A percentile compares a stretch with the other conserved stretches of the same genome.
phyloP scores from a whole-genome alignment of 1,284 basidiomycete species.

The Trichosporon asahii region DNA sequence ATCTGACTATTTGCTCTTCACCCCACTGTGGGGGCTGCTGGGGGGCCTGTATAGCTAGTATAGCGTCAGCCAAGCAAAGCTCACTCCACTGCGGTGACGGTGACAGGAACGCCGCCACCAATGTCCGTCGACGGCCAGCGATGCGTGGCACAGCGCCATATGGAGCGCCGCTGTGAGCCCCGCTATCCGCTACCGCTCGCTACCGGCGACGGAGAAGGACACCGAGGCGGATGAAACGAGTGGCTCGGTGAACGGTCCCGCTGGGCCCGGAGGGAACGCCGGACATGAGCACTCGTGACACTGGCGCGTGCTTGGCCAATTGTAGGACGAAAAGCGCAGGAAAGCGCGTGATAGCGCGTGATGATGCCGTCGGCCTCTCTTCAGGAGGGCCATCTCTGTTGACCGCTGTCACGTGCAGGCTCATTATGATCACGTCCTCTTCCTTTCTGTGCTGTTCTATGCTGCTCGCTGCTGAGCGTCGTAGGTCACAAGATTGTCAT shows the following conservation, averaged over 20 bases:
- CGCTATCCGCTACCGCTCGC: neutral
- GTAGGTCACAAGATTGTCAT: neutral
- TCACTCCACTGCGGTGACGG: neutral
- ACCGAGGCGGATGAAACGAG: neutral
- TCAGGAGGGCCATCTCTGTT: neutral
- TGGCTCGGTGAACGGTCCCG: neutral
- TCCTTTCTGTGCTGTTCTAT: neutral
- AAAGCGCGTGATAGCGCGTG: neutral
- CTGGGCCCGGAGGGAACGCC: neutral
- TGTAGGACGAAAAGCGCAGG: neutral
- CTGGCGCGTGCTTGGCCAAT: constrained; percentile 4
- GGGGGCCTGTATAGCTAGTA: no score
- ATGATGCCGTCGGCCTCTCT: neutral
- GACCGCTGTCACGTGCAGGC: neutral
- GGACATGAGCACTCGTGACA: neutral
- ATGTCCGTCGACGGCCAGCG: neutral
- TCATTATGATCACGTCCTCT: neutral
- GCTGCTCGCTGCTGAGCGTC: neutral
- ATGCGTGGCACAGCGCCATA: neutral
- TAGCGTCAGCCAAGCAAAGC: neutral
- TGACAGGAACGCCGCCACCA: neutral
- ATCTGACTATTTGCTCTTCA: neutral
- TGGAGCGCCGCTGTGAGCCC: neutral
- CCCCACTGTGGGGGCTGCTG: neutral
- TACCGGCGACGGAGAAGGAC: neutral